Evolutionary conservation across 495 filamentous ascomycete species (phyloP).

Genomic region (Parathielavia hyrcaniae): DNA sequence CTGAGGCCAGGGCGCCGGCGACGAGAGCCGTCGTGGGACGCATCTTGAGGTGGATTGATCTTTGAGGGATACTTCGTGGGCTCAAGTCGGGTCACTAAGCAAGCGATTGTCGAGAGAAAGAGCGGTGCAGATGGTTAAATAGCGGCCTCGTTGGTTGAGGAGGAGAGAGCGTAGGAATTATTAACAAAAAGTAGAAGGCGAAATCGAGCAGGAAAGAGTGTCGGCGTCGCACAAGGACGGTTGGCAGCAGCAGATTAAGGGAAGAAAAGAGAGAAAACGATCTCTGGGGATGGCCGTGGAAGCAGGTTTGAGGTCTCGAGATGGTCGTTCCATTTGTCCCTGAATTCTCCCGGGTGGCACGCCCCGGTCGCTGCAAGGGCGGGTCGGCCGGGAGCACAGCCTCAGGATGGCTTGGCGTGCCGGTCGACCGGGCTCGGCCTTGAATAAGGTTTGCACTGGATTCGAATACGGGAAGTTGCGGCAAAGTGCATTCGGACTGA

Average conservation of each 20-base stretch:
- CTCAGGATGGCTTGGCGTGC: slow-evolving; percentile 7
- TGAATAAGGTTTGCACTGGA: neutral
- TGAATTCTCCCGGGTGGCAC: neutral
- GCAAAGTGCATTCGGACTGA: neutral
- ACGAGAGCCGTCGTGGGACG: slow-evolving; percentile 25
- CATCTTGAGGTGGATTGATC: slow-evolving; percentile 24
- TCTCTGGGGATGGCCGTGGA: neutral
- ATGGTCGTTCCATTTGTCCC: neutral
- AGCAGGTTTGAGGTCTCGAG: slow-evolving; percentile 12
- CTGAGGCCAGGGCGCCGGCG: slow-evolving; percentile 30
- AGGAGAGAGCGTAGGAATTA: slow-evolving; percentile 7
- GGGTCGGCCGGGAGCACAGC: slow-evolving; percentile 14
- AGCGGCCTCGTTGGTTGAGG: neutral
- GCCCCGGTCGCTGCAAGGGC: slow-evolving; percentile 12
- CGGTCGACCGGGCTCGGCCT: slow-evolving; percentile 3
- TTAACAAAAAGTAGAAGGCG: neutral
- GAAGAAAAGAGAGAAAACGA: slow-evolving; percentile 5
- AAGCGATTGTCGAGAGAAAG: neutral
- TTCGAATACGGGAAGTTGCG: neutral
- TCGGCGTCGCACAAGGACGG: slow-evolving; percentile 18
- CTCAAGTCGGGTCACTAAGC: slow-evolving; percentile 6
- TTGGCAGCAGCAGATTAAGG: slow-evolving; percentile 14
- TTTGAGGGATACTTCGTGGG: no score
- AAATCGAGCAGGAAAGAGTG: slow-evolving; percentile 12
- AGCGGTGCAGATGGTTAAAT: neutral